Percentiles rank a stretch among this genome's conserved stretches.
These are phyloP conservation scores for Venturia oleaginea DNA, from an alignment of 2,329 filamentous ascomycete genomes.

Conservation along the genomic window DNA sequence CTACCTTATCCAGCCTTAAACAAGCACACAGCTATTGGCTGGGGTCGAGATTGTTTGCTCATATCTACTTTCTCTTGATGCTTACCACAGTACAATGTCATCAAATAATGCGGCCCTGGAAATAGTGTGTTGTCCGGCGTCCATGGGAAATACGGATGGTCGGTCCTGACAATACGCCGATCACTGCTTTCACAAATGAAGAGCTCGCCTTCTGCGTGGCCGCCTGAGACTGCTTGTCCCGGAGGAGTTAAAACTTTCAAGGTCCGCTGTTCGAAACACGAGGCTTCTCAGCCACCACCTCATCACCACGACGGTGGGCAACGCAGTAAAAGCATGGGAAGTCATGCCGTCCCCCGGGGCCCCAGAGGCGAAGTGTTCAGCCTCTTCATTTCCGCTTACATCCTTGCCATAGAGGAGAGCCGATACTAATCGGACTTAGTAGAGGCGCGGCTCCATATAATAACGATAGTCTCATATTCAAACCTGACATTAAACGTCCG, in stretches of 20 bases:
- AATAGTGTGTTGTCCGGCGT: not conserved
- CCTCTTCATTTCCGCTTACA: slow-evolving; percentile 1
- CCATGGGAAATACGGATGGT: not conserved
- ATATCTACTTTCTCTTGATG: not conserved
- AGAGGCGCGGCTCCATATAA: too few relatives aligned
- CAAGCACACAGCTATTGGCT: not conserved
- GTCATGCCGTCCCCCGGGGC: not conserved
- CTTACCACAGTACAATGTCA: not conserved
- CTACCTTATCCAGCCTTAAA: not conserved
- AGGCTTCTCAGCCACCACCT: slow-evolving; percentile 6
- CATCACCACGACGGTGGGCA: not conserved
- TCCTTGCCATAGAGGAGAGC: slow-evolving; percentile 2
- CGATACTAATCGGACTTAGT: too few relatives aligned
- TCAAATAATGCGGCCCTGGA: not conserved
- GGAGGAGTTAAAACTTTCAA: not conserved
- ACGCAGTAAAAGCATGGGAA: not conserved
- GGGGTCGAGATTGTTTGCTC: not conserved
- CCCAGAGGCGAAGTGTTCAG: not conserved
- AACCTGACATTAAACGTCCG: not conserved
- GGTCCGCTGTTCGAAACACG: not conserved
- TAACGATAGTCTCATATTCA: not conserved
- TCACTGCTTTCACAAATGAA: not conserved
- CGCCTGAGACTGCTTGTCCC: slow-evolving; percentile 1
- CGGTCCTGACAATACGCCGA: not conserved
- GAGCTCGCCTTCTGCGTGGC: not conserved